phyloP scores from a whole-genome alignment of 805 yeast species.

The Candida sphagnicola region DNA sequence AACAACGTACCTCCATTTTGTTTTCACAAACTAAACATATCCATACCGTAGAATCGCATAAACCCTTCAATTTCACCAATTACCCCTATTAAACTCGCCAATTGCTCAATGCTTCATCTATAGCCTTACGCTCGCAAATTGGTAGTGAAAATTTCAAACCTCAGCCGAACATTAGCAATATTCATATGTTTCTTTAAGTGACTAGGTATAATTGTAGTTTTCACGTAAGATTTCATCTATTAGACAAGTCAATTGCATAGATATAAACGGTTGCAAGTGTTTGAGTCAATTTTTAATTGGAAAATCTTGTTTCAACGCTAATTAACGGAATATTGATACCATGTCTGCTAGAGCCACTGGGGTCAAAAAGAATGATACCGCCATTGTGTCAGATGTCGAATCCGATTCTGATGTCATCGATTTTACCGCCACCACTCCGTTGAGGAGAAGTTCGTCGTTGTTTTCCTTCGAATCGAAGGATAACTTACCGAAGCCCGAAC shows the following conservation, averaged over 20 bases:
- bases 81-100: no score
- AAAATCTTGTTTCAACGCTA: no score
- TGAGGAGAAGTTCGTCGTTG: constrained; percentile 53
- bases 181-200: not conserved
- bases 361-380: constrained; percentile 12
- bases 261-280: no score
- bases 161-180: not conserved
- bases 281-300: no score
- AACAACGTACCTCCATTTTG: no score
- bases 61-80: no score
- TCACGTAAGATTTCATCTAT: no score
- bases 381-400: constrained; percentile 35
- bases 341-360: not conserved
- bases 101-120: not conserved
- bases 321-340: not conserved
- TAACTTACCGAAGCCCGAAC: constrained; percentile 73
- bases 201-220: no score
- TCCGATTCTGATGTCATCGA: constrained; percentile 21
- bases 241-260: no score
- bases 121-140: not conserved
- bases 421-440: constrained; percentile 20
- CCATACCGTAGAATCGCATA: no score
- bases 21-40: no score
- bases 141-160: not conserved
- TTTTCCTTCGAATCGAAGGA: constrained; percentile 47